Base-by-base conservation (phyloP, 2,329 filamentous ascomycete species). In the Aspergillus cejpii region DNA sequence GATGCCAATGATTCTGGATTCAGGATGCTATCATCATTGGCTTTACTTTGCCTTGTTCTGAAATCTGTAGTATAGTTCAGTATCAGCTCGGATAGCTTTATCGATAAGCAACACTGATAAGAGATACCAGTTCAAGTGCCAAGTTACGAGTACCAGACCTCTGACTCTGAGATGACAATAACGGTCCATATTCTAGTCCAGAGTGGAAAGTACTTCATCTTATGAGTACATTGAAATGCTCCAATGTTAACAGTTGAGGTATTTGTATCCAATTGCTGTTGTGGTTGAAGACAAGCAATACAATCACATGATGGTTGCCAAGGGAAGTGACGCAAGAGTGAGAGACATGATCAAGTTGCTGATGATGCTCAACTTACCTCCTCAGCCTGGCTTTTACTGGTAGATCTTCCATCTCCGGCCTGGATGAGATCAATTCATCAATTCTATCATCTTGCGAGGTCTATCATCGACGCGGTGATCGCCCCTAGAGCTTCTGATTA, bases 261-360 rank as follows among this genome's bases (percentile, higher is more conserved):
- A n/a, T 26, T 38, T 15, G 19, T 20, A 10, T 26, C 11, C 37
- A 10, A 14, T 10, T 24, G n/a, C 20, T 38, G 36, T 1, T 14
- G 5, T 14, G 3, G n/a, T 20, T 6, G 11, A 12, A 10, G 2
- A 38, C n/a, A 26, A 20, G 15, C 10, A 20, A 12, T 26, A 20
- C 12, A 23, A 45, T 53, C 50, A 55, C 50, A 50, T 53, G 52
- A 53, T 31, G 37, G 49, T 43, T 47, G 42, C 52, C 53, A 43
- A 41, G 45, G 27, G 43, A 37, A 44, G 45, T 56, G 54, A 56
- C 54, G 52, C 52, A 55, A 55, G 43, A 43, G 39, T 50, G 50
- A 53, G 31, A 34, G 15, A 8, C 24, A 31, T 20, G 23, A 15
- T 17, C 26, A 40, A 42, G 19, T 19, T 40, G 44, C 34, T 17